phyloP scores from a whole-genome alignment of 2,329 filamentous ascomycete genomes.

The Ustilaginoidea virens region DNA sequence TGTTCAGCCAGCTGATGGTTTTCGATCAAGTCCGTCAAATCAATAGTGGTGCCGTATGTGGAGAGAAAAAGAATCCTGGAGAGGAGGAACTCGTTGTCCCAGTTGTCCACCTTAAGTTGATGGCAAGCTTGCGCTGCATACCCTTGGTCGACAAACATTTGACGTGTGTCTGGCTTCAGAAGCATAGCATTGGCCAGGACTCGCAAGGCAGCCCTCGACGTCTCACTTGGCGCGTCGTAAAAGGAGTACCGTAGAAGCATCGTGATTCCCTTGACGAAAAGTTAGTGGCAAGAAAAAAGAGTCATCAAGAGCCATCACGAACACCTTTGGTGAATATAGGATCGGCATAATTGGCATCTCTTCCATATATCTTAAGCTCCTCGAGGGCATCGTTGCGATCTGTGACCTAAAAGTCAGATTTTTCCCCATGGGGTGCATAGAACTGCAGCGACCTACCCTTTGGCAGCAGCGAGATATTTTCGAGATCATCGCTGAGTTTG shows the following conservation, averaged over 20 bases:
- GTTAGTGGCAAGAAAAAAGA: constrained; percentile 2
- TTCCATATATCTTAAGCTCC: constrained; percentile 51
- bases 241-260: constrained; percentile 62
- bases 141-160: constrained; percentile 26
- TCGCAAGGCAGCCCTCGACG: constrained; percentile 61
- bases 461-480: constrained; percentile 39
- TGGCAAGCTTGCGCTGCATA: constrained; percentile 48
- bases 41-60: constrained; percentile 32
- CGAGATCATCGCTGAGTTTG: constrained; percentile 45
- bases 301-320: constrained; percentile 11
- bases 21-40: constrained; percentile 31
- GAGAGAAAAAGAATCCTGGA: constrained; percentile 29
- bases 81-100: constrained; percentile 73
- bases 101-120: constrained; percentile 54
- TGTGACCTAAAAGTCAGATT: too few species aligned
- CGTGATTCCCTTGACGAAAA: constrained; percentile 48
- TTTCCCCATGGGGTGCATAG: too few species aligned
- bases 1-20: constrained; percentile 30
- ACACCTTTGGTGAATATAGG: constrained; percentile 75
- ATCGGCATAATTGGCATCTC: constrained; percentile 55
- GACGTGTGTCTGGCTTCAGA: constrained; percentile 30
- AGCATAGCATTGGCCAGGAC: constrained; percentile 67
- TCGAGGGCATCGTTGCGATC: constrained; percentile 48
- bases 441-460: constrained; percentile 31
- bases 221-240: constrained; percentile 42